Percentiles rank a stretch among this genome's conserved stretches.
Evolutionary conservation across 495 filamentous ascomycete genomes (phyloP).

Genomic region (Aspergillus taichungensis): DNA sequence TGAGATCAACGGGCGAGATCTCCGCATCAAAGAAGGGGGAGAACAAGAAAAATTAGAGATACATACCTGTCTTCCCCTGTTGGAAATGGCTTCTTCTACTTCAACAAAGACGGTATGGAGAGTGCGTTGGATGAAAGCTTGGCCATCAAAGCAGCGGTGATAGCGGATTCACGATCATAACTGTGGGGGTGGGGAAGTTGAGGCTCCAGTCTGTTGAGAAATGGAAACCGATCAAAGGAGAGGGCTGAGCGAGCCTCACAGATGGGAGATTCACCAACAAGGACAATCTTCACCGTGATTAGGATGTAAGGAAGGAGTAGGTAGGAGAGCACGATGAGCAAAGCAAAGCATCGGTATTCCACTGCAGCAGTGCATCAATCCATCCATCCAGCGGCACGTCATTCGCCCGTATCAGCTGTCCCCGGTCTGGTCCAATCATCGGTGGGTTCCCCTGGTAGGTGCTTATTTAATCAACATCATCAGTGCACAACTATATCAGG

Average conservation of each 20-base stretch:
- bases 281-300: too few relatives aligned
- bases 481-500: too few relatives aligned
- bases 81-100: too few relatives aligned
- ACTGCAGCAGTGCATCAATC: too few relatives aligned
- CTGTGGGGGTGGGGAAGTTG: constrained; percentile 5
- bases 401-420: constrained; percentile 20
- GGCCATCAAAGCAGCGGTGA: constrained; percentile 10
- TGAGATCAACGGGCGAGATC: background rate
- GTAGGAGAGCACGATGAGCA: too few relatives aligned
- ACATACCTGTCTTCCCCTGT: too few relatives aligned
- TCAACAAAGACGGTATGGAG: background rate
- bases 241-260: too few relatives aligned
- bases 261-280: too few relatives aligned
- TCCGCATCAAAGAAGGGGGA: background rate
- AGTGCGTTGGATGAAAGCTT: background rate
- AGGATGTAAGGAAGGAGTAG: too few relatives aligned
- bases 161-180: constrained; percentile 3
- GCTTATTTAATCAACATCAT: constrained; percentile 4
- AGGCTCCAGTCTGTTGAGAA: background rate
- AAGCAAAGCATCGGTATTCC: too few relatives aligned
- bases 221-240: background rate
- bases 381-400: constrained; percentile 5
- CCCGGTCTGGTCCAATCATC: constrained; percentile 10
- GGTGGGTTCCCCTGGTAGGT: too few relatives aligned
- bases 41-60: background rate